phyloP scores from a whole-genome alignment of 2,329 filamentous ascomycete species.

The Boeremia exigua region DNA sequence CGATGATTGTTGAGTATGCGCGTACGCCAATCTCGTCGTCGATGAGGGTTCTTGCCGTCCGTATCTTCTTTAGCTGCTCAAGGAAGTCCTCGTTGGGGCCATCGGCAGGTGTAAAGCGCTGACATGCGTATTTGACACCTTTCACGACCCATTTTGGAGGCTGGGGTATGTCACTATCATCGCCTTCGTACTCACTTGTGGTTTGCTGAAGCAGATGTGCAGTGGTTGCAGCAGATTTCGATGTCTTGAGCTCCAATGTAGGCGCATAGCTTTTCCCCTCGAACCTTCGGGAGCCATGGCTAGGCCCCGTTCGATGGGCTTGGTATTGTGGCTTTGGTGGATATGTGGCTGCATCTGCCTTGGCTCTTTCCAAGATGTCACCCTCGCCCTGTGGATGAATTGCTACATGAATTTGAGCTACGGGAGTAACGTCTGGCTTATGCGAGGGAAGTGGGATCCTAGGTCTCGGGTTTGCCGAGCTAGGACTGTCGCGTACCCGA shows the following conservation, averaged over 20 bases:
- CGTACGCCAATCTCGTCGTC: constrained; percentile 80
- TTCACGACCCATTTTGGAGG: constrained; percentile 73
- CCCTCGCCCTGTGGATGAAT: constrained; percentile 26
- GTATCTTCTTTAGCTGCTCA: constrained; percentile 74
- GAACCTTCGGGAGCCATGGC: constrained; percentile 39
- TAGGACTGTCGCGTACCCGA: constrained; percentile 50
- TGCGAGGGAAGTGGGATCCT: constrained; percentile 24
- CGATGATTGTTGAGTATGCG: constrained; percentile 88
- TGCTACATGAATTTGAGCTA: constrained; percentile 29
- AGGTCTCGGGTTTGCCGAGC: constrained; percentile 28
- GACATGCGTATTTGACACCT: constrained; percentile 75
- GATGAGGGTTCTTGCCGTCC: constrained; percentile 71
- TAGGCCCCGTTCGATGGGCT: constrained; percentile 18
- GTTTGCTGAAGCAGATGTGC: constrained; percentile 67
- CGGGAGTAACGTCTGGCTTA: constrained; percentile 6
- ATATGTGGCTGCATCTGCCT: constrained; percentile 51
- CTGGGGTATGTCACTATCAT: constrained; percentile 61
- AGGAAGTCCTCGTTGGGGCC: constrained; percentile 80
- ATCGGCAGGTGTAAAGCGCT: constrained; percentile 73
- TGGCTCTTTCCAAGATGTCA: constrained; percentile 61
- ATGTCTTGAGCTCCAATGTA: constrained; percentile 20
- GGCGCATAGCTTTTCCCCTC: constrained; percentile 40
- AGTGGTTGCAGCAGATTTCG: constrained; percentile 24
- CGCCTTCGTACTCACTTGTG: constrained; percentile 77
- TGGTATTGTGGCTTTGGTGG: constrained; percentile 22